Evolutionary conservation across 306 rosid genomes (phyloP), one percentile per base, ranked within the genome.

Genomic region (Nissolia schottii): DNA sequence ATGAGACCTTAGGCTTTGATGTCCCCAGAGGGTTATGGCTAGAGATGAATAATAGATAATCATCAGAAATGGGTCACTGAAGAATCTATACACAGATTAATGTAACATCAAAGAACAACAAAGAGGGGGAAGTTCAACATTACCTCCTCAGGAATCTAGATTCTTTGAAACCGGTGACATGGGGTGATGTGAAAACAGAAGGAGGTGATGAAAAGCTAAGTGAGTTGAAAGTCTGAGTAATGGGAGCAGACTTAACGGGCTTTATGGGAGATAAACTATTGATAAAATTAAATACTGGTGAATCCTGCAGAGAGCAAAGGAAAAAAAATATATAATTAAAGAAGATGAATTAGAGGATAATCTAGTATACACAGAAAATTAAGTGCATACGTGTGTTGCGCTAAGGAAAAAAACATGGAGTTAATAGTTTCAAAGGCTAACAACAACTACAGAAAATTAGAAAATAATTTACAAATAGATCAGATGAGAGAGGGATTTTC

Each of bases 101-200:
- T 13, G 3, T 2, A 23, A 13, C 28, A n/a, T 13, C 7, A 22
- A 54, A 27, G 3, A 78, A 43, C n/a, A 25, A 32, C 16, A 28
- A 24, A 29, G 6, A 41, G 10, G 8, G 16, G 19, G 31, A 0
- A 15, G n/a, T 67, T 55, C 7, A 49, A 14, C 19, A 34, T 73
- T 79, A 91, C 98, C 96, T 82, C 64, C 77, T 66, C n/a, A 84
- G 67, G 74, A 91, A 82, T 78, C 92, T 86, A 38, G 93, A 87
- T 53, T 89, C 98, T 84, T 80, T 94, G 87, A 82, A 83, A 75
- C 83, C 75, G 68, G 60, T 80, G 80, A 78, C 90, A 65, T 94
- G 96, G 38, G 98, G 98, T 22, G 98, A 91, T 70, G 94, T 89
- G 79, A 91, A 94, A 75, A 89, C 91, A 0, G 96, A 87, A 3